Evolutionary conservation across 2,329 filamentous ascomycete species (phyloP).

Genomic region (Fusarium clavum): DNA sequence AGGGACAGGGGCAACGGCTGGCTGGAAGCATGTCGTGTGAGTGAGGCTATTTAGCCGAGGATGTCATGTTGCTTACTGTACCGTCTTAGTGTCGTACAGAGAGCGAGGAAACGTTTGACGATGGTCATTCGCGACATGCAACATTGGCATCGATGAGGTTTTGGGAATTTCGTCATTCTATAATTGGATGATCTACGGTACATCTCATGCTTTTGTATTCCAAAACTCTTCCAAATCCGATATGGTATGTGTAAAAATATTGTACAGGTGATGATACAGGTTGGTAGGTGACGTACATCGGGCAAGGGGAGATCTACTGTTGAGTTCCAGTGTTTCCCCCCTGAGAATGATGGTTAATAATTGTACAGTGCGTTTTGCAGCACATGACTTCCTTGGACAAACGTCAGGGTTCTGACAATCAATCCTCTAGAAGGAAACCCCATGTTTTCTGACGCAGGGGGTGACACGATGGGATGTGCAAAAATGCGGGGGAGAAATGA

Average conservation of each 20-base stretch:
- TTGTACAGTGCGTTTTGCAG: conserved; percentile 20
- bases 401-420: conserved; percentile 31
- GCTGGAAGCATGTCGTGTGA: conserved; percentile 8
- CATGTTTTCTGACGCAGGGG: conserved; percentile 38
- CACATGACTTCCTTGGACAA: not conserved
- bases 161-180: conserved; percentile 2
- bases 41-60: conserved; percentile 28
- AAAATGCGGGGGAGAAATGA: conserved; percentile 35
- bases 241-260: conserved; percentile 16
- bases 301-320: conserved; percentile 23
- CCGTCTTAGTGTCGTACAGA: not conserved
- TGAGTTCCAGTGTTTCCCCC: conserved; percentile 6
- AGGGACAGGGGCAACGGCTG: conserved; percentile 6
- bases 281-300: conserved; percentile 30
- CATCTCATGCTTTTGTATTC: conserved; percentile 25
- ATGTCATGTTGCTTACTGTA: conserved; percentile 7
- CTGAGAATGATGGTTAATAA: not conserved
- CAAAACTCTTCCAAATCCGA: conserved; percentile 9
- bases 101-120: conserved; percentile 8
- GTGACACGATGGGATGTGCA: conserved; percentile 21
- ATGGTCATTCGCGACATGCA: conserved; percentile 21
- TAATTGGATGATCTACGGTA: conserved; percentile 32
- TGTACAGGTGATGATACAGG: conserved; percentile 13
- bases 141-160: conserved; percentile 21
- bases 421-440: conserved; percentile 19